These are phyloP conservation scores for Aspergillus intermedius DNA, from an alignment of 2,329 filamentous ascomycete species.

Conservation along the genomic window DNA sequence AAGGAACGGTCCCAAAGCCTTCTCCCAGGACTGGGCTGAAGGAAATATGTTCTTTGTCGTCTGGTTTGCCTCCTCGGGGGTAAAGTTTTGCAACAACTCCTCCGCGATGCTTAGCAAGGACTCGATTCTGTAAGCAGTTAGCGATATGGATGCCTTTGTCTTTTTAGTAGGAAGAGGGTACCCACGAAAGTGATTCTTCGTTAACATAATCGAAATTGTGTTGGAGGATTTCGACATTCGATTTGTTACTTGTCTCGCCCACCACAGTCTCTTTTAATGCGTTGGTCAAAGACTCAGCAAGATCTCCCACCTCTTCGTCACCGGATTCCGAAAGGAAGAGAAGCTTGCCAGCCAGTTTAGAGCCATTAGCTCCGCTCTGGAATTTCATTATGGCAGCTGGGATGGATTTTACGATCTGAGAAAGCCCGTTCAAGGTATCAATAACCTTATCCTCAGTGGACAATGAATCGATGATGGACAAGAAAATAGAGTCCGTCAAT, in stretches of 20 bases:
- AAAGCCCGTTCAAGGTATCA: conserved; percentile 40
- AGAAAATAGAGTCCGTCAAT: conserved; percentile 30
- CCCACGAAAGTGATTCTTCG: conserved; percentile 41
- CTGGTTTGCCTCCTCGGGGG: conserved; percentile 20
- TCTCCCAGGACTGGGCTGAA: conserved; percentile 57
- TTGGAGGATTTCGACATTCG: conserved; percentile 48
- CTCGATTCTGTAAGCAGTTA: conserved; percentile 40
- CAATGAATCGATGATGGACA: conserved; percentile 35
- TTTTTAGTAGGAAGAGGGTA: conserved; percentile 4
- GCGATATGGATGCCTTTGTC: not conserved
- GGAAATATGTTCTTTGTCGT: conserved; percentile 53
- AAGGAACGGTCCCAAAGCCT: conserved; percentile 52
- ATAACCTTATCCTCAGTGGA: conserved; percentile 32
- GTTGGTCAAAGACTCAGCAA: conserved; percentile 29
- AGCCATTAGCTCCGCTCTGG: conserved; percentile 40
- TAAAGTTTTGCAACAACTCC: conserved; percentile 38
- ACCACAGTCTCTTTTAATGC: conserved; percentile 31
- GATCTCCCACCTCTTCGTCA: conserved; percentile 45
- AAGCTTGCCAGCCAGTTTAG: conserved; percentile 46
- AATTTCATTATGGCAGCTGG: conserved; percentile 39
- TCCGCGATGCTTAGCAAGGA: conserved; percentile 51
- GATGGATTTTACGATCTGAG: conserved; percentile 36
- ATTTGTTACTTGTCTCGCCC: conserved; percentile 36
- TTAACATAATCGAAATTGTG: conserved; percentile 44
- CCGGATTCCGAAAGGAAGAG: conserved; percentile 49